These are phyloP conservation scores for Eucalyptus marginata DNA, from an alignment of 345 rosid species.

Conservation along the genomic window DNA sequence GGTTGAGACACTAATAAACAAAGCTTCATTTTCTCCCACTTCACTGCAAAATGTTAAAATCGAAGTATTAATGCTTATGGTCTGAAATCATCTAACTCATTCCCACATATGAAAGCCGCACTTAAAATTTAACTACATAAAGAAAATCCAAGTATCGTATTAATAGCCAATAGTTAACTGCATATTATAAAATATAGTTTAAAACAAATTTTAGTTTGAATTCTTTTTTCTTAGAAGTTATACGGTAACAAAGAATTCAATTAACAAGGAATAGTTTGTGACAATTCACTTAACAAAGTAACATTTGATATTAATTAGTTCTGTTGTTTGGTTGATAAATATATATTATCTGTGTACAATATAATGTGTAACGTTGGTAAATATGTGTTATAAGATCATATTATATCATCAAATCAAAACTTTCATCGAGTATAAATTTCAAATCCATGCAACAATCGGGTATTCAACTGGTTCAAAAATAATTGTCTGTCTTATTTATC, in stretches of 20 bases:
- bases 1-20: no score
- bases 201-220: background rate
- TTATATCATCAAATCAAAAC: background rate
- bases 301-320: background rate
- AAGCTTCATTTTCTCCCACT: no score
- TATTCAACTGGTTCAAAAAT: background rate
- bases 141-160: background rate
- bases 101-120: no score
- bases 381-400: background rate
- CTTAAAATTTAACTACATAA: background rate
- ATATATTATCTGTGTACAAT: background rate
- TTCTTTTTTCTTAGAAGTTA: background rate
- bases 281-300: background rate
- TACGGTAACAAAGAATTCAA: background rate
- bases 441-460: background rate
- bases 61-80: no score
- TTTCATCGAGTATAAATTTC: no score
- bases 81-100: no score
- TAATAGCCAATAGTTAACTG: background rate
- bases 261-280: background rate
- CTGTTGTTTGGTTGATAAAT: background rate
- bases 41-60: no score
- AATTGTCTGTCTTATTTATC: background rate
- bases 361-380: background rate
- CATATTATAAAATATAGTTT: background rate